Evolutionary conservation across 2,329 filamentous ascomycete genomes (phyloP).

Genomic region (Stagonosporopsis vannaccii): DNA sequence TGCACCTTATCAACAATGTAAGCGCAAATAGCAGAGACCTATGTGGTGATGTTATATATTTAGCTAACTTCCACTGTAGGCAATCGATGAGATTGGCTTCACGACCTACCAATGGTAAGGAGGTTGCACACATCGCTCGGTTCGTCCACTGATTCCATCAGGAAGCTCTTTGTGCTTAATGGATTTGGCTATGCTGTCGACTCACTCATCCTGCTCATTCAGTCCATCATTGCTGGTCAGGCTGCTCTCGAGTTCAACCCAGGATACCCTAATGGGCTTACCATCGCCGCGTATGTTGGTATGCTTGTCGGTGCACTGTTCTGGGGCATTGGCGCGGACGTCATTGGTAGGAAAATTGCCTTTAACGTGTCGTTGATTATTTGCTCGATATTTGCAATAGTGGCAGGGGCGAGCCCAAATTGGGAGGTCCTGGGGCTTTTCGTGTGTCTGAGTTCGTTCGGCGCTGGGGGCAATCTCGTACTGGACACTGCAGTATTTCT

Average conservation of each 20-base stretch:
- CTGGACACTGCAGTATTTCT: slow-evolving; percentile 68
- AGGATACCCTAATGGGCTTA: slow-evolving; percentile 65
- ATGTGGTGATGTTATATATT: no score
- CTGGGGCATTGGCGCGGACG: slow-evolving; percentile 72
- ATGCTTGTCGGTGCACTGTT: slow-evolving; percentile 68
- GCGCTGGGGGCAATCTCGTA: slow-evolving; percentile 69
- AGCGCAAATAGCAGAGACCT: no score
- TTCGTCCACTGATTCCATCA: not conserved
- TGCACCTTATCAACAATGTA: slow-evolving; percentile 73
- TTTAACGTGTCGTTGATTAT: slow-evolving; percentile 73
- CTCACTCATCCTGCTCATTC: slow-evolving; percentile 64
- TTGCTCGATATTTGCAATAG: slow-evolving; percentile 66
- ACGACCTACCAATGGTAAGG: slow-evolving; percentile 60
- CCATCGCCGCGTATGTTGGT: slow-evolving; percentile 67
- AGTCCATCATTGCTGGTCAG: slow-evolving; percentile 67
- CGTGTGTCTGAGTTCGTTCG: slow-evolving; percentile 68
- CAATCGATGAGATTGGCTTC: slow-evolving; percentile 63
- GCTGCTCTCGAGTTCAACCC: slow-evolving; percentile 67
- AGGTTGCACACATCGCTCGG: not conserved
- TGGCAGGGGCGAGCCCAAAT: slow-evolving; percentile 71
- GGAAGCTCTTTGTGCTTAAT: slow-evolving; percentile 64
- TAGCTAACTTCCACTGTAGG: slow-evolving; percentile 39
- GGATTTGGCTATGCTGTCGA: slow-evolving; percentile 69
- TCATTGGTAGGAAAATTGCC: slow-evolving; percentile 71
- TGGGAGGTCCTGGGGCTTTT: slow-evolving; percentile 72